phyloP scores from a whole-genome alignment of 257 asterid species.

The Catharanthus roseus region DNA sequence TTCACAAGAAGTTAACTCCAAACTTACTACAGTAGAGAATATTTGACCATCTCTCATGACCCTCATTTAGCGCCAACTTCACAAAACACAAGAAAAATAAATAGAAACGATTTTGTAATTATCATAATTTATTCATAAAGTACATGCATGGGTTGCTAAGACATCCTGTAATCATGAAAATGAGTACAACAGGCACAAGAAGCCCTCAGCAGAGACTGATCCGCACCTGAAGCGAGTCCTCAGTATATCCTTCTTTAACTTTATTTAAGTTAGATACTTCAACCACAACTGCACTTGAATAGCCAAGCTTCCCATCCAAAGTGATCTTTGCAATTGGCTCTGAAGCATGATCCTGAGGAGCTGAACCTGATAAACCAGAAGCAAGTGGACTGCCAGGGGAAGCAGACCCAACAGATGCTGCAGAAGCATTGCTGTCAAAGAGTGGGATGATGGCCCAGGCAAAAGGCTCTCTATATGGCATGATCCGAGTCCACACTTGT shows the following conservation, averaged over 20 bases:
- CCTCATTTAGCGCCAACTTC: neutral
- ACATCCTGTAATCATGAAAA: neutral
- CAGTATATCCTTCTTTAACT: slow-evolving; percentile 97
- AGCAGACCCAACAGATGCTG: slow-evolving; percentile 81
- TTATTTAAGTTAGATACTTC: slow-evolving; percentile 97
- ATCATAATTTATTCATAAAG: neutral
- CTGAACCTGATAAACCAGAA: slow-evolving; percentile 62
- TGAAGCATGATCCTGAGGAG: slow-evolving; percentile 65
- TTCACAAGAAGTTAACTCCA: neutral
- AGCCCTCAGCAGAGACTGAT: slow-evolving; percentile 1
- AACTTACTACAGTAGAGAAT: neutral
- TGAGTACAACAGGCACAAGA: neutral
- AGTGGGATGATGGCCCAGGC: slow-evolving; percentile 98
- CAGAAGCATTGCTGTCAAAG: slow-evolving; percentile 71
- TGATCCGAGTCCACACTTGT: slow-evolving; percentile 97
- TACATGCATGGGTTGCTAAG: neutral
- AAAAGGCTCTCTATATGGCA: slow-evolving; percentile 95
- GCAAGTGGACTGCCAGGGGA: slow-evolving; percentile 96
- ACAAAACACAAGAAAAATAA: neutral
- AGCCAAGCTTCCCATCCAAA: slow-evolving; percentile 81
- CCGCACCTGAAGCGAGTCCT: slow-evolving; percentile 88
- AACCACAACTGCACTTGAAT: slow-evolving; percentile 85
- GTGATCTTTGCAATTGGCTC: slow-evolving; percentile 80
- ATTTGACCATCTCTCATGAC: neutral
- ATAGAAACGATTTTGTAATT: neutral